Percentiles rank a stretch among this genome's conserved stretches.
Conservation (phyloP, 139 green algal species). For the Gonium pectorale region DNA sequence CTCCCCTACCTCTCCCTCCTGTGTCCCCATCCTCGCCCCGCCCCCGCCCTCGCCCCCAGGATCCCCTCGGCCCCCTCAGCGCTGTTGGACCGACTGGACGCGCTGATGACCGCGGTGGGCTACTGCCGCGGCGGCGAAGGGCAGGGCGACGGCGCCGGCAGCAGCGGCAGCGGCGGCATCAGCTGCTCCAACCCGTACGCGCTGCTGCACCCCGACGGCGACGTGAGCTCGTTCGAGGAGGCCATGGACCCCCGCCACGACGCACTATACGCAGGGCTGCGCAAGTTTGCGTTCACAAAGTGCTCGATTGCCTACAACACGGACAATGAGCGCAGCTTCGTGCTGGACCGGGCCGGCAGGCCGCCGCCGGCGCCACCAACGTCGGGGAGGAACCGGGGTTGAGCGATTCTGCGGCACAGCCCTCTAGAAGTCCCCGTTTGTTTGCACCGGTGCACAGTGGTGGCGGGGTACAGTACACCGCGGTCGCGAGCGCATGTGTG, state of each 20-base stretch:
- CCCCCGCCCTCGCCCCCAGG: too few species aligned
- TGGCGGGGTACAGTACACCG: too few species aligned
- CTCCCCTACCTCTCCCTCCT: too few species aligned
- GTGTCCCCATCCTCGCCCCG: too few species aligned
- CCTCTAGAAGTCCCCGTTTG: too few species aligned
- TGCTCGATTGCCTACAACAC: background rate
- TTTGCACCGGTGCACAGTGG: too few species aligned
- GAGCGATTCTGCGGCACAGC: too few species aligned
- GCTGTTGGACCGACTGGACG: slow-evolving; percentile 24
- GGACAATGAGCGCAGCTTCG: background rate
- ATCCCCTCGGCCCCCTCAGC: background rate
- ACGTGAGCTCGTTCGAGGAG: slow-evolving; percentile 25
- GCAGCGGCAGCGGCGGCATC: too few species aligned
- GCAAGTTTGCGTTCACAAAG: slow-evolving; percentile 7
- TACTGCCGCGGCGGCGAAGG: slow-evolving; percentile 18
- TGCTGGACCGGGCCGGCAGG: background rate
- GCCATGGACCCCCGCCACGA: slow-evolving; percentile 25
- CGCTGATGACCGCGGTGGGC: slow-evolving; percentile 22
- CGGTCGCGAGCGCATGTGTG: too few species aligned
- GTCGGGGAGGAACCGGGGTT: too few species aligned
- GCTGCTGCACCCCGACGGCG: slow-evolving; percentile 28
- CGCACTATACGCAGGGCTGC: background rate
- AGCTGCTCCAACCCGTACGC: slow-evolving; percentile 16
- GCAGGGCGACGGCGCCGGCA: slow-evolving; percentile 22
- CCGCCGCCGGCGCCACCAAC: too few species aligned